phyloP scores from a whole-genome alignment of 2,329 filamentous ascomycete genomes.

The Neurospora sp. region DNA sequence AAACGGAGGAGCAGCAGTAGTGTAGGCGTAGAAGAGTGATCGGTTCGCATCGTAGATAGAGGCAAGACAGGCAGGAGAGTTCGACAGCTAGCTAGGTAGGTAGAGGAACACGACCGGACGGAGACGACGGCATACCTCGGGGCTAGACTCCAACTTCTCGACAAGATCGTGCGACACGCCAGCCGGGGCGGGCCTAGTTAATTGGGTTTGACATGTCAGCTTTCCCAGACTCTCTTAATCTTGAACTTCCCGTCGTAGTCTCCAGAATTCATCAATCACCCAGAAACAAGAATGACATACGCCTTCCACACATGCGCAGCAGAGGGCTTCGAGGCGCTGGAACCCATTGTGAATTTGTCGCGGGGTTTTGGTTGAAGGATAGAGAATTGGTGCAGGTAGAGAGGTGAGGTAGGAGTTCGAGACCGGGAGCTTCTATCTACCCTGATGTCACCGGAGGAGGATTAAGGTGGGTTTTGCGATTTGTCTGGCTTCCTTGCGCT shows the following conservation, averaged over 20 bases:
- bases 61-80: neutral
- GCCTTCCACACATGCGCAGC: conserved; percentile 43
- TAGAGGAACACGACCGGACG: neutral
- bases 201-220: conserved; percentile 12
- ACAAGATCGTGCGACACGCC: conserved; percentile 71
- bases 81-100: neutral
- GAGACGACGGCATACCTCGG: conserved; percentile 54
- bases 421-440: neutral
- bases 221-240: neutral
- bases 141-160: conserved; percentile 71
- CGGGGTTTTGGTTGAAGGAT: conserved; percentile 13
- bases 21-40: neutral
- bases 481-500: neutral
- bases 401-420: neutral
- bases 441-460: neutral
- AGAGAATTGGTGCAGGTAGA: neutral
- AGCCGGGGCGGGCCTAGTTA: conserved; percentile 32
- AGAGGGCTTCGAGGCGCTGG: conserved; percentile 45
- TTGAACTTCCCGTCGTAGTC: neutral
- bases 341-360: conserved; percentile 40
- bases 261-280: neutral
- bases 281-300: conserved; percentile 28
- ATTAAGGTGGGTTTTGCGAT: neutral
- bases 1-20: neutral
- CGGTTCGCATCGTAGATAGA: neutral